A percentile compares a stretch with the other conserved stretches of the same genome.
Conservation (phyloP, 495 filamentous ascomycete genomes). For the Annulohypoxylon nitens region DNA sequence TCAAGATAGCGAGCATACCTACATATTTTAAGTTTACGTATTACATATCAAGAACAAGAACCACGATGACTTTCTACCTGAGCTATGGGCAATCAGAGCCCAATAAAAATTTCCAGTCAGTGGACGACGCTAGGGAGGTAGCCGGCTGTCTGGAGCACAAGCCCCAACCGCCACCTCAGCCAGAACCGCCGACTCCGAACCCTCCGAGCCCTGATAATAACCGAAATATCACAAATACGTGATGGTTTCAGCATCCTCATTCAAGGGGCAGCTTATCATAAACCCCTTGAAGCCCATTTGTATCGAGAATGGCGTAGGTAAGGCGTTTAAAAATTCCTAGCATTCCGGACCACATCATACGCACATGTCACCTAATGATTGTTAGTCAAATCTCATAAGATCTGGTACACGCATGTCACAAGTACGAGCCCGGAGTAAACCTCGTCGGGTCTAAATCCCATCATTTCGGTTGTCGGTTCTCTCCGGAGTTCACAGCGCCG, state of each 20-base stretch:
- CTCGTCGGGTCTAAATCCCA: background rate
- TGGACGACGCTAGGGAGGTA: conserved; percentile 21
- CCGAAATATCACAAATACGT: conserved; percentile 23
- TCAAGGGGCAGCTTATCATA: conserved; percentile 14
- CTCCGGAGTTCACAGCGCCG: background rate
- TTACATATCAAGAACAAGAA: conserved; percentile 2
- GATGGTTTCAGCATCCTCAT: conserved; percentile 9
- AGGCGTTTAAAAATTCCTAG: conserved; percentile 10
- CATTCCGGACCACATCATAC: conserved; percentile 1
- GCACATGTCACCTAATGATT: conserved; percentile 26
- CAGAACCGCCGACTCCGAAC: conserved; percentile 44
- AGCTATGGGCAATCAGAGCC: conserved; percentile 2
- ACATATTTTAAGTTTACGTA: conserved; percentile 18
- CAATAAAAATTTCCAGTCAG: background rate
- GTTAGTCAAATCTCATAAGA: conserved; percentile 12
- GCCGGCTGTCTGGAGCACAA: conserved; percentile 31
- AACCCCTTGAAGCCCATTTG: conserved; percentile 12
- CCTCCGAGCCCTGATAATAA: conserved; percentile 41
- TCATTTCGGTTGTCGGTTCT: background rate
- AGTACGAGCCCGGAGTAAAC: background rate
- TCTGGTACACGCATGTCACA: conserved; percentile 5
- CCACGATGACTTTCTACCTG: conserved; percentile 28
- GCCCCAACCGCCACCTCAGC: conserved; percentile 42
- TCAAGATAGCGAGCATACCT: conserved; percentile 15
- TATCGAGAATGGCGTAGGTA: conserved; percentile 26